Evolutionary conservation across 176 grass and related monocot genomes (phyloP), one percentile per base, ranked within the genome.

Genomic region (Triticum dicoccoides): DNA sequence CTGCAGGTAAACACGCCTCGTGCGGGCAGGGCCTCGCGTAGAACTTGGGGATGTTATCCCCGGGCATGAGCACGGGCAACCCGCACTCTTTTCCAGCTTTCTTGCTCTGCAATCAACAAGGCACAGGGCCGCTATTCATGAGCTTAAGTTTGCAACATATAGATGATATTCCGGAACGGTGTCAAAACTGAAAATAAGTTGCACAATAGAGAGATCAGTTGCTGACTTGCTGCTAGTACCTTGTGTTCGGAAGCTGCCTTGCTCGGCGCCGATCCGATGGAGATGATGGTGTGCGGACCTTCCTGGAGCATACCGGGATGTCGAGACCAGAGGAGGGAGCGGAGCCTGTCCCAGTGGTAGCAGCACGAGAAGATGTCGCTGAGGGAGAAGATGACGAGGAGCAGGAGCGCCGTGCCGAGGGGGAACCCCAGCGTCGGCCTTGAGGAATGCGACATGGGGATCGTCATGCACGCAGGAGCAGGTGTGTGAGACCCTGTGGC

Each of bases 311-410:
- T 73, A 9, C 4, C 75, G 29, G 77, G 87, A 32, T 77, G 88
- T 38, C 38, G 64, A 79, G 85, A 89, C 52, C 77, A 63, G 61
- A 90, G 73, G 73, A 98, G 70, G 82, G 92, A 71, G 0, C 91
- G 91, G 70, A 98, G 88, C 88, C 90, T 98, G 85, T 98, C 95
- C 95, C 95, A 98, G 88, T 98, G 95, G 73, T 98, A 98, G 73
- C 93, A 98, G 11, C 95, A 92, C 0, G 93, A 95, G 89, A 98
- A 89, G 86, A 95, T 79, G 64, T 88, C 91, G 24, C 95, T 95
- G 73, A 98, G 95, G 61, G 91, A 93, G 80, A 98, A 95, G 78
- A 95, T 98, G 77, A 95, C 89, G 49, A 95, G 59, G 44, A 98
- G 88, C 25, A 98, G 80, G 64, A 98, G 89, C 24, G 93, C 93